Evolutionary conservation across 1,139 yeast genomes (phyloP).

Genomic region (Blastobotrys ciferrii): DNA sequence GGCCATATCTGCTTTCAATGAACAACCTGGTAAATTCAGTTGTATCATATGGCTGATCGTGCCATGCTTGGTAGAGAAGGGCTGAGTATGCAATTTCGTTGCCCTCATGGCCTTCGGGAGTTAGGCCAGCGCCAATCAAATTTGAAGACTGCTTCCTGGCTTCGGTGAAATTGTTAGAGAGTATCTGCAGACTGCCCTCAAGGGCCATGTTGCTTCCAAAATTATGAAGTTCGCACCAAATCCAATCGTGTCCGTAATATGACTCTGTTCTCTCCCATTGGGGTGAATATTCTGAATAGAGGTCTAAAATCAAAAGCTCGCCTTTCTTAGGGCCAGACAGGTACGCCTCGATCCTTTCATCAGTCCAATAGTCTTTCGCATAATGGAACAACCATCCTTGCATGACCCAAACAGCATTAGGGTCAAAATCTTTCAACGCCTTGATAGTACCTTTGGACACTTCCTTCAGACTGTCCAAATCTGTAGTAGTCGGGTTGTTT

Average conservation of each 20-base stretch:
- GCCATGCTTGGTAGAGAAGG: conserved; percentile 19
- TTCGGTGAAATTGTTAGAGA: conserved; percentile 18
- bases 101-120: conserved; percentile 24
- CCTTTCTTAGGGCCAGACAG: conserved; percentile 17
- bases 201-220: conserved; percentile 23
- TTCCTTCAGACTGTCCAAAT: conserved; percentile 11
- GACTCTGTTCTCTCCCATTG: conserved; percentile 20
- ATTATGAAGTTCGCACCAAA: conserved; percentile 23
- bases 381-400: conserved; percentile 18
- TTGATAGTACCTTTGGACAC: conserved; percentile 14
- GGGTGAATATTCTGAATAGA: conserved; percentile 19
- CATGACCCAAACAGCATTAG: conserved; percentile 19
- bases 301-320: conserved; percentile 15
- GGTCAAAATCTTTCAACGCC: conserved; percentile 9
- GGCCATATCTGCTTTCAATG: conserved; percentile 17
- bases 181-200: conserved; percentile 20
- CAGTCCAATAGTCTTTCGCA: conserved; percentile 15
- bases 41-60: conserved; percentile 11
- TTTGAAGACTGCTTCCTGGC: conserved; percentile 15
- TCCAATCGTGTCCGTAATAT: conserved; percentile 22
- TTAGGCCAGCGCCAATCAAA: conserved; percentile 21
- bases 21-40: conserved; percentile 8
- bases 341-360: conserved; percentile 15
- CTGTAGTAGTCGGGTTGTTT: conserved; percentile 13
- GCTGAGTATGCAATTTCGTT: conserved; percentile 18